These are phyloP conservation scores for Prunus davidiana DNA, from an alignment of 306 rosid genomes.

Conservation along the genomic window DNA sequence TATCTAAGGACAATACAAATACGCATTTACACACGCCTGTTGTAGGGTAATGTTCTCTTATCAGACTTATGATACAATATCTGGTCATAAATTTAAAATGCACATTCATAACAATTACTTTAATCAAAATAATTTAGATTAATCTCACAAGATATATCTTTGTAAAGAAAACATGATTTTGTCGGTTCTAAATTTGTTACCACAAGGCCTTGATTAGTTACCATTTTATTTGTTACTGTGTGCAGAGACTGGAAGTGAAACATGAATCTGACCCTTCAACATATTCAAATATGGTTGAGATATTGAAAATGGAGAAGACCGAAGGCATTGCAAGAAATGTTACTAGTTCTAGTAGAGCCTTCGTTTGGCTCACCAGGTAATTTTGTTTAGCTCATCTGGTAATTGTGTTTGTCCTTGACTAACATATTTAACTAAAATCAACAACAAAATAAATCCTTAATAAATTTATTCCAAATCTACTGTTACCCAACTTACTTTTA, in stretches of 20 bases:
- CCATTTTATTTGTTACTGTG: neutral
- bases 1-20: no score
- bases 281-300: conserved; percentile 73
- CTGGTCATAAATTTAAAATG: no score
- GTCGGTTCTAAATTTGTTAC: neutral
- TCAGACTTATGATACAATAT: neutral
- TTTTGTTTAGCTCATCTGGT: no score
- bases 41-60: neutral
- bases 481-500: neutral
- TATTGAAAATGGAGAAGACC: conserved; percentile 60
- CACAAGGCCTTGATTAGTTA: no score
- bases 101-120: no score
- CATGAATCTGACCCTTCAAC: conserved; percentile 51
- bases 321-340: conserved; percentile 54
- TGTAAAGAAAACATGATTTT: neutral
- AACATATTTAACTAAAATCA: neutral
- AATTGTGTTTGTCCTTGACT: neutral
- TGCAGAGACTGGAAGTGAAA: conserved; percentile 69
- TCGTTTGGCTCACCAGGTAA: conserved; percentile 84
- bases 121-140: no score
- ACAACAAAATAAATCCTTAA: no score
- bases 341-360: conserved; percentile 62
- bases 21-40: no score
- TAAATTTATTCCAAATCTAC: neutral
- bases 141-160: no score